Percentiles rank a stretch among this genome's conserved stretches.
These are phyloP conservation scores for Ophiostoma quercus DNA, from an alignment of 2,329 filamentous ascomycete species.

Conservation along the genomic window DNA sequence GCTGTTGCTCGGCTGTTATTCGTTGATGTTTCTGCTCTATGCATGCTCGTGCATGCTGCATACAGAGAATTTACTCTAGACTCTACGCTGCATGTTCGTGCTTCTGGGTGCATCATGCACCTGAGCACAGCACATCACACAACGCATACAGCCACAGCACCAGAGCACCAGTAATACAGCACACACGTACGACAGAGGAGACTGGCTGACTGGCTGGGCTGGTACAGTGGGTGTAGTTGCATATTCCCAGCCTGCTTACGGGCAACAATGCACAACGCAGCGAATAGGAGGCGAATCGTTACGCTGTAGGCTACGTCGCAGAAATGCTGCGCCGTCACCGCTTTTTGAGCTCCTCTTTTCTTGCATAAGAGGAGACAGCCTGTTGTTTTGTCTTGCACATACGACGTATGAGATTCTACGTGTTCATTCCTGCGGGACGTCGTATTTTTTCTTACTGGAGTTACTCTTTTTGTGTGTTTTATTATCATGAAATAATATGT, in stretches of 20 bases:
- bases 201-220: constrained; percentile 1
- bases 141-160: background rate
- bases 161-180: constrained; percentile 1
- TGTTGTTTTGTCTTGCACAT: constrained; percentile 9
- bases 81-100: background rate
- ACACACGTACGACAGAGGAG: background rate
- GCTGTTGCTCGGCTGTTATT: background rate
- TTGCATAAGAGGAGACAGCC: background rate
- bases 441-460: background rate
- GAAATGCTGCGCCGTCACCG: constrained; percentile 12
- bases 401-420: constrained; percentile 9
- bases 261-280: constrained; percentile 1
- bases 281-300: background rate
- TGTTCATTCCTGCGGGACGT: background rate
- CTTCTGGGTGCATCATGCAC: constrained; percentile 1
- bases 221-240: background rate
- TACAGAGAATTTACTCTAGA: no score
- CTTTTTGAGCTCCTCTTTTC: constrained; percentile 14
- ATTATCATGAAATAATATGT: background rate
- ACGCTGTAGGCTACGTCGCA: constrained; percentile 5
- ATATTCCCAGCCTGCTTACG: constrained; percentile 12
- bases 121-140: constrained; percentile 2
- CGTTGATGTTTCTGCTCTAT: background rate
- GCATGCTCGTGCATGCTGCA: background rate
- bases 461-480: background rate